A percentile compares a stretch with the other conserved stretches of the same genome.
Conservation (phyloP, 75 land plant genomes). For the Chamaecyparis obtusa region DNA sequence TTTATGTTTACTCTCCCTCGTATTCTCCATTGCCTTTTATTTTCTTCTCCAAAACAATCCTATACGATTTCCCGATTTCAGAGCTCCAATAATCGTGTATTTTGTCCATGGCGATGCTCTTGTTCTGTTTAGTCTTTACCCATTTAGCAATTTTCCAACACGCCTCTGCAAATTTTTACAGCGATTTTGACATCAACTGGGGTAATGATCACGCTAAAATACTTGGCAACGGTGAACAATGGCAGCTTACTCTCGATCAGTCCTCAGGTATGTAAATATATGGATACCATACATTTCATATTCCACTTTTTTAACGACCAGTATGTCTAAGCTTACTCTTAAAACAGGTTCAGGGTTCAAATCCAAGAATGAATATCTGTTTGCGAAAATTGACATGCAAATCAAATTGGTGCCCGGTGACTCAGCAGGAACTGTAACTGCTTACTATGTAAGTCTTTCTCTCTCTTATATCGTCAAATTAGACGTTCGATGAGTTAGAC, state of each 20-base stretch:
- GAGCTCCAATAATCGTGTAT: no score
- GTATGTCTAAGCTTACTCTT: not conserved
- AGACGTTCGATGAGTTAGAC: no score
- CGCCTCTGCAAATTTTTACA: slow-evolving; percentile 13
- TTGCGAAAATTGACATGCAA: no score
- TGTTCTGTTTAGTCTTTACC: not conserved
- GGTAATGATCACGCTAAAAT: slow-evolving; percentile 27
- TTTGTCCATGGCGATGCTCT: not conserved
- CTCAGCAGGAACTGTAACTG: slow-evolving; percentile 21
- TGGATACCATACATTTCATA: not conserved
- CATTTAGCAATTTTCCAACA: not conserved
- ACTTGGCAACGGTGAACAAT: slow-evolving; percentile 24
- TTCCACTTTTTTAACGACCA: not conserved
- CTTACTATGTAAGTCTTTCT: no score
- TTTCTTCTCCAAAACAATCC: no score
- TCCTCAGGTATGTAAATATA: slow-evolving; percentile 18
- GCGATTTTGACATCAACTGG: slow-evolving; percentile 34
- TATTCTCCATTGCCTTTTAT: no score
- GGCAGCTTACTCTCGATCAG: slow-evolving; percentile 31
- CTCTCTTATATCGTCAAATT: no score
- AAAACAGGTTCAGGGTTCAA: slow-evolving; percentile 35
- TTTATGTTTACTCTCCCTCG: no score
- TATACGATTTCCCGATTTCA: no score
- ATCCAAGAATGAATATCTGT: slow-evolving; percentile 28
- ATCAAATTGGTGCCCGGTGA: no score